Base-by-base conservation (phyloP, 2,329 filamentous ascomycete species). In the Westerdykella ornata region DNA sequence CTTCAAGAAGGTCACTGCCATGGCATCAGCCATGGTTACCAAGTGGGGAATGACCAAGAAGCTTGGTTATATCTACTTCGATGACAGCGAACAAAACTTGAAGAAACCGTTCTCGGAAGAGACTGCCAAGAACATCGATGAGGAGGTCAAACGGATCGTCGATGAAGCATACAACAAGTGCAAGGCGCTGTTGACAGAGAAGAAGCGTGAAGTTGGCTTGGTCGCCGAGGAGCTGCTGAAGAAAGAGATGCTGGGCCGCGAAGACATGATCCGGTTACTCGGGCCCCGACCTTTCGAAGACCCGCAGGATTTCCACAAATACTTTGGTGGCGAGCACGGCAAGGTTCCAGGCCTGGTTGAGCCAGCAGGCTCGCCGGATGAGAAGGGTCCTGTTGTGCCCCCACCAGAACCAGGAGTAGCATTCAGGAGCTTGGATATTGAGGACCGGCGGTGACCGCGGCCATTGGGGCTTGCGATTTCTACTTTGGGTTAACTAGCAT, bases 1-100 rank as follows among this genome's bases (percentile, higher is more conserved):
- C 65, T 98, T 98, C 78, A 90, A 92, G 70, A 98, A 98, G 72
- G 92, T 97, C 31, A 96, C 92, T 2, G 80, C 82, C 42, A 90
- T 96, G 85, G 94, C 92, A 3, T 94, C 86, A 14, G 84, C 85
- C 47, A 98, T 98, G 92, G 92, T 98, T 20, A 98, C 90, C n/a
- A 87, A 95, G 66, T 98, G 88, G 83, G 92, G 92, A 53, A 98
- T 98, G 92, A 94, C 85, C 31, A 80, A 86, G 53, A 94, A 94
- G 71, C 83, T 98, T 35, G 90, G 90, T 20, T 89, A 89, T 50
- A 76, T 98, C 48, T 85, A 94, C 73, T 98, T 90, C 67, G 84
- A 92, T 57, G 79, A 84, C 52, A 77, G 88, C 59, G 78, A 85
- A 49, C 85, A 86, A 63, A 82, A 86, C 60, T 70, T 96, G 45